Evolutionary conservation across 495 filamentous ascomycete genomes (phyloP).

Genomic region (Neohortaea acidophila): DNA sequence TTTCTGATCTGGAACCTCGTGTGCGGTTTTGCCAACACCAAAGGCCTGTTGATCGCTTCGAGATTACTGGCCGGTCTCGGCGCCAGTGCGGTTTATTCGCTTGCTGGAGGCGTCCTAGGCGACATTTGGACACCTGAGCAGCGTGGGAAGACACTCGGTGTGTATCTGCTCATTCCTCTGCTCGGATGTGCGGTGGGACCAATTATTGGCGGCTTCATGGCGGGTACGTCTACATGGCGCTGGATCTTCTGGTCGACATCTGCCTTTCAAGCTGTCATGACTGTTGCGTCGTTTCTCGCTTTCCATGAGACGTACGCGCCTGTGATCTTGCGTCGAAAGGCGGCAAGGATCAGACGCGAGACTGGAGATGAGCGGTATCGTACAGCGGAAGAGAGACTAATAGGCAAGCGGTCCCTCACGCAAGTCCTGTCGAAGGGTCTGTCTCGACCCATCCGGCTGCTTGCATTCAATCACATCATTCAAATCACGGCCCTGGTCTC

Average conservation of each 20-base stretch:
- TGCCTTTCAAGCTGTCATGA: conserved; percentile 8
- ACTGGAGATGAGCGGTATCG: conserved; percentile 10
- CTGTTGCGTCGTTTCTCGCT: conserved; percentile 1
- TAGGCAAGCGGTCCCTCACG: background rate
- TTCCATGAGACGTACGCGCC: conserved; percentile 9
- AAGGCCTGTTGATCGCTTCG: conserved; percentile 22
- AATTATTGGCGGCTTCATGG: conserved; percentile 19
- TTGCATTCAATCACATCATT: conserved; percentile 7
- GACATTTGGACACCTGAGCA: conserved; percentile 21
- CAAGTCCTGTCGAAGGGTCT: conserved; percentile 1
- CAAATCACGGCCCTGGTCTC: conserved; percentile 6
- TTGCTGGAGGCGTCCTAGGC: conserved; percentile 15
- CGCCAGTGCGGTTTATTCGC: conserved; percentile 11
- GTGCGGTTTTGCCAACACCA: conserved; percentile 26
- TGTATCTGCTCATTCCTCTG: conserved; percentile 9
- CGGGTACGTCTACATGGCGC: conserved; percentile 14
- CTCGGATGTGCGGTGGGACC: conserved; percentile 9
- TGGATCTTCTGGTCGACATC: conserved; percentile 21
- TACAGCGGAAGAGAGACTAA: conserved; percentile 1
- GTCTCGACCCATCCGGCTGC: conserved; percentile 6
- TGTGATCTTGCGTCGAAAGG: conserved; percentile 3
- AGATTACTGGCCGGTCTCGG: conserved; percentile 27
- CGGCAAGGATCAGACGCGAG: conserved; percentile 2
- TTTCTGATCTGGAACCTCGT: conserved; percentile 28
- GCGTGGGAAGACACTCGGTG: conserved; percentile 4